Conservation (phyloP, 257 asterid species). For the Solanum tarapatanum region DNA sequence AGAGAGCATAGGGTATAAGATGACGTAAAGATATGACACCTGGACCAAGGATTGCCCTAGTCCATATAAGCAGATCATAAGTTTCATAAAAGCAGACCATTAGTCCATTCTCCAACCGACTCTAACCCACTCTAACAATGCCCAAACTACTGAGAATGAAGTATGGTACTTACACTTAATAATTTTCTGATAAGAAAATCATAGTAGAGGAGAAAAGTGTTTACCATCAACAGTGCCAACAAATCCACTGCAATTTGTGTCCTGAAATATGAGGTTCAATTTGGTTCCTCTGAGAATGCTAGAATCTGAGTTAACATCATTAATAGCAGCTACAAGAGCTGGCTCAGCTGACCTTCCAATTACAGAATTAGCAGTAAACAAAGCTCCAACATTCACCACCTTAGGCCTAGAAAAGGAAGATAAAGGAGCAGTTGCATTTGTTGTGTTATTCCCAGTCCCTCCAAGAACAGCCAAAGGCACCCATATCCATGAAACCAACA, state of each 20-base stretch:
- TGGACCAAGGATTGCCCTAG: not conserved
- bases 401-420: slow-evolving; percentile 15
- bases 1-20: not conserved
- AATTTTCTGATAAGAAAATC: not conserved
- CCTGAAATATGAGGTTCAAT: slow-evolving; percentile 55
- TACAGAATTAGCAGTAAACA: slow-evolving; percentile 55
- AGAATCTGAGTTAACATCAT: slow-evolving; percentile 60
- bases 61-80: not conserved
- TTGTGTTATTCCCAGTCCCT: slow-evolving; percentile 15
- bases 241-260: slow-evolving; percentile 89
- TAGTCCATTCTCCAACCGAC: not conserved
- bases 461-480: slow-evolving; percentile 20
- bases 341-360: slow-evolving; percentile 76
- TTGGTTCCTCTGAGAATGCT: slow-evolving; percentile 38
- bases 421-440: not conserved
- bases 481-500: slow-evolving; percentile 24
- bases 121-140: not conserved
- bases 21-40: not conserved
- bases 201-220: not conserved
- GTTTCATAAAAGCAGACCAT: not conserved
- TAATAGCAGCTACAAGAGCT: slow-evolving; percentile 63
- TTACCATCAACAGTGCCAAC: slow-evolving; percentile 81
- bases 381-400: slow-evolving; percentile 62
- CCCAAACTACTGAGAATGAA: not conserved
- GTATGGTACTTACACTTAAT: not conserved